Evolutionary conservation across 1,284 basidiomycete species (phyloP).

Genomic region (Heterobasidion occidentale): DNA sequence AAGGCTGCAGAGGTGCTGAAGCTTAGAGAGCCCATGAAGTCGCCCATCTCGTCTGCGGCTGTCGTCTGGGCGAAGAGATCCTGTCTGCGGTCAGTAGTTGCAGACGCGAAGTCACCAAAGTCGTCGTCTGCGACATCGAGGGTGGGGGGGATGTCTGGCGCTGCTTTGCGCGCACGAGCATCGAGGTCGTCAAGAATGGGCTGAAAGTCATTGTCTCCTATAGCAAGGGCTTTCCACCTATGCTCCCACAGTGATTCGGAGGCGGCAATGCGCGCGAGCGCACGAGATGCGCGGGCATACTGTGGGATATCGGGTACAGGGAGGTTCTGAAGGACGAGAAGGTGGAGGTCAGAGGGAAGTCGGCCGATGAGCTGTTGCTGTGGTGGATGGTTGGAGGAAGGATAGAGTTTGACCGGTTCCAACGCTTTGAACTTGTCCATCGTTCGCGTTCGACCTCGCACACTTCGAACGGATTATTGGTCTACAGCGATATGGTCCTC

Average conservation of each 20-base stretch:
- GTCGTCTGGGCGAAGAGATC: slow-evolving; percentile 24
- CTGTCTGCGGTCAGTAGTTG: slow-evolving; percentile 19
- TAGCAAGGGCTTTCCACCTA: slow-evolving; percentile 56
- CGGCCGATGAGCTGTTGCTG: slow-evolving; percentile 50
- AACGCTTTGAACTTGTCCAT: slow-evolving; percentile 79
- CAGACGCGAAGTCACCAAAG: slow-evolving; percentile 81
- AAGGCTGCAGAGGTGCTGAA: slow-evolving; percentile 2
- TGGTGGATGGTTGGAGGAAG: slow-evolving; percentile 18
- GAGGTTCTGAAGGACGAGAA: slow-evolving; percentile 63
- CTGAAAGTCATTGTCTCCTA: slow-evolving; percentile 37
- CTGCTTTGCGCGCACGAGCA: slow-evolving; percentile 27
- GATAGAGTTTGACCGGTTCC: slow-evolving; percentile 67
- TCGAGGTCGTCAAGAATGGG: slow-evolving; percentile 60
- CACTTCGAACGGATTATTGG: not conserved
- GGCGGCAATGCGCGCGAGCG: slow-evolving; percentile 53
- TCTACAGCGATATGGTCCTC: no score
- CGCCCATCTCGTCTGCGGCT: slow-evolving; percentile 35
- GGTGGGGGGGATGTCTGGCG: slow-evolving; percentile 42
- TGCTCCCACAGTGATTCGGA: slow-evolving; percentile 74
- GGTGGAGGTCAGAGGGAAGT: slow-evolving; percentile 71
- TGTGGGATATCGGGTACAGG: slow-evolving; percentile 74
- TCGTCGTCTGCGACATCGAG: slow-evolving; percentile 67
- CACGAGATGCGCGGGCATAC: slow-evolving; percentile 62
- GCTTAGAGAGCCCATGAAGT: slow-evolving; percentile 41
- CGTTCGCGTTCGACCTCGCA: not conserved